A percentile compares a stretch with the other conserved stretches of the same genome.
These are phyloP conservation scores for Solanum gandarillasii DNA, from an alignment of 257 asterid genomes.

Conservation along the genomic window DNA sequence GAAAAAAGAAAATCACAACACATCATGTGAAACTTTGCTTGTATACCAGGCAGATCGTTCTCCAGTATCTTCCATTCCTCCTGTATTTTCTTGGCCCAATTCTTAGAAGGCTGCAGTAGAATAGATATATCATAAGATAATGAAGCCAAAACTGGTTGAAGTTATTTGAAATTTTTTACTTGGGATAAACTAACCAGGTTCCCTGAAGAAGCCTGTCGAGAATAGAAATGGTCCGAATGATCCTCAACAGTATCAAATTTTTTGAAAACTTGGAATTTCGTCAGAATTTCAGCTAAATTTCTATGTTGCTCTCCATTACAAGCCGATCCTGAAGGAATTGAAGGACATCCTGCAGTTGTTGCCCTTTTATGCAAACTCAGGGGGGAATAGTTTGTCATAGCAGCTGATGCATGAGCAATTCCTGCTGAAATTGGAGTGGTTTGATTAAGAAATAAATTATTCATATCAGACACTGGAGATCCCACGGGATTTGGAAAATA, in stretches of 20 bases:
- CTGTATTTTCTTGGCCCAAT: slow-evolving; percentile 85
- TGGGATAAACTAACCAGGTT: slow-evolving; percentile 29
- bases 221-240: slow-evolving; percentile 54
- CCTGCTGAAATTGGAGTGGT: not conserved
- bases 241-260: slow-evolving; percentile 72
- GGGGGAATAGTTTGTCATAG: slow-evolving; percentile 7
- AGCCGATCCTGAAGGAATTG: not conserved
- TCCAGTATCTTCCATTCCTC: slow-evolving; percentile 89
- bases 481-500: slow-evolving; percentile 3
- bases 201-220: slow-evolving; percentile 17
- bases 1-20: not conserved
- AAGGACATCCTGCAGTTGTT: slow-evolving; percentile 21
- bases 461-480: slow-evolving; percentile 8
- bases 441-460: slow-evolving; percentile 8
- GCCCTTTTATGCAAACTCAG: slow-evolving; percentile 9
- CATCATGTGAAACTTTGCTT: not conserved
- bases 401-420: not conserved
- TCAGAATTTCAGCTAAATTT: slow-evolving; percentile 33
- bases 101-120: slow-evolving; percentile 46
- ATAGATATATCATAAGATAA: not conserved
- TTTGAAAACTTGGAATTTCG: slow-evolving; percentile 38
- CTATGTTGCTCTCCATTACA: slow-evolving; percentile 11
- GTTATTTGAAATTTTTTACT: not conserved
- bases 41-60: slow-evolving; percentile 74
- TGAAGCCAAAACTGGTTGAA: not conserved